Conservation (phyloP, 257 asterid genomes). For the Leonotis leonurus region DNA sequence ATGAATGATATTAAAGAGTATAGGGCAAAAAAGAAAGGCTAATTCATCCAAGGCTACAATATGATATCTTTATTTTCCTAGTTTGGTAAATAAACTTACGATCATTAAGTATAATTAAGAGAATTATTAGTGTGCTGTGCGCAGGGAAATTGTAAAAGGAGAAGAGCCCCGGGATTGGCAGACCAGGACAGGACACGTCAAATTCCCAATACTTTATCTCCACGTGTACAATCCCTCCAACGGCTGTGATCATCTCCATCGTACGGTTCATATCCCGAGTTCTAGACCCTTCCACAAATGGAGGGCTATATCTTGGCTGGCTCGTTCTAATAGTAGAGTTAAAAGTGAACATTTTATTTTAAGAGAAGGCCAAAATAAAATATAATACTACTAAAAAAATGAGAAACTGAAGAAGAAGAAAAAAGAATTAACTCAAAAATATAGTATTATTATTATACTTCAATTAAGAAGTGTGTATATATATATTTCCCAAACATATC, state of each 20-base stretch:
- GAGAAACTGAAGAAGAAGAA: background rate
- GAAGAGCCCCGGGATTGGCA: slow-evolving; percentile 25
- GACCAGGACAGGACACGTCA: slow-evolving; percentile 42
- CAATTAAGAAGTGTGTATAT: background rate
- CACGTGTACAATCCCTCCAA: slow-evolving; percentile 29
- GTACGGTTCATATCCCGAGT: slow-evolving; percentile 28
- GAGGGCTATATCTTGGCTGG: slow-evolving; percentile 3
- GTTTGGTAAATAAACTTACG: background rate
- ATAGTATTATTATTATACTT: background rate
- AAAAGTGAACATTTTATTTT: too few relatives aligned
- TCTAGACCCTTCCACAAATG: slow-evolving; percentile 55
- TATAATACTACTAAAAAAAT: too few relatives aligned
- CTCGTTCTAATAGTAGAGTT: too few relatives aligned
- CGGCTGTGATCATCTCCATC: slow-evolving; percentile 26
- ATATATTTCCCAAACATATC: background rate
- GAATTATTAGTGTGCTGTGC: background rate
- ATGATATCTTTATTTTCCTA: background rate
- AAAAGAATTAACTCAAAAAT: background rate
- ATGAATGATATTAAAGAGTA: too few relatives aligned
- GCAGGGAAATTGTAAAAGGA: slow-evolving; percentile 10
- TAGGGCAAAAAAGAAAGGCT: background rate
- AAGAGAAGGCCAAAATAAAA: background rate
- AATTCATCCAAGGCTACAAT: background rate
- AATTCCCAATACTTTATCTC: slow-evolving; percentile 43
- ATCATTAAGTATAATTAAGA: background rate